Evolutionary conservation across 257 asterid genomes (phyloP), one percentile per base, ranked within the genome.

Genomic region (Haberlea rhodopensis): DNA sequence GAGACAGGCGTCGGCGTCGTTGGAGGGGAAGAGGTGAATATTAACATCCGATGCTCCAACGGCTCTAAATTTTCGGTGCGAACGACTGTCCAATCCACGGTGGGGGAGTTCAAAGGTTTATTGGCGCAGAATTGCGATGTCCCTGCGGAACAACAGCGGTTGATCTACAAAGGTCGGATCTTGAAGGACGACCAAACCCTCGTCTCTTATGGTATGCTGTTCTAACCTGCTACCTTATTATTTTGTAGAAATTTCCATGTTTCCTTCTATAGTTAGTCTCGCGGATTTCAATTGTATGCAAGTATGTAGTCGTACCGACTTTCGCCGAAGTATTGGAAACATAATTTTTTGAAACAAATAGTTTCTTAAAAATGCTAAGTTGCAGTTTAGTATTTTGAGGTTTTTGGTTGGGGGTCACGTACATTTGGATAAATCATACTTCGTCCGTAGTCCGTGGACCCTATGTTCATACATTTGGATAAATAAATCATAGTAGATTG

Each of bases 111-210:
- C 74, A 86, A 86, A 64, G 76, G 68, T 5, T 56, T 78, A 8
- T 57, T 86, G 76, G 79, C 76, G 20, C 73, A 71, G 81, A 78
- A 72, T 19, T 78, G 83, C 61, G 83, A 78, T 13, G 66, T 85
- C 59, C 82, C 89, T 3, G 60, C 77, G n/a, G 78, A 74, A 40
- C 83, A 74, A 67, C 91, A 82, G 75, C 79, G 86, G 15, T 57
- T 82, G 69, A 80, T 82, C 78, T 82, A 85, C 57, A 82, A 80
- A 46, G 91, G 91, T 31, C 82, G 91, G 81, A 76, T 85, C 75
- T 65, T 85, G 62, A 85, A 85, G 76, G 88, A 82, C 57, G 88
- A 85, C 64, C 88, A 82, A 68, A 82, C 89, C 74, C 80, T 82
- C 13, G 51, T 24, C 40, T 80, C 83, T 78, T 80, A 74, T 53